Conservation (phyloP, 2,329 filamentous ascomycete species). For the Penicillium fuscoglaucum region DNA sequence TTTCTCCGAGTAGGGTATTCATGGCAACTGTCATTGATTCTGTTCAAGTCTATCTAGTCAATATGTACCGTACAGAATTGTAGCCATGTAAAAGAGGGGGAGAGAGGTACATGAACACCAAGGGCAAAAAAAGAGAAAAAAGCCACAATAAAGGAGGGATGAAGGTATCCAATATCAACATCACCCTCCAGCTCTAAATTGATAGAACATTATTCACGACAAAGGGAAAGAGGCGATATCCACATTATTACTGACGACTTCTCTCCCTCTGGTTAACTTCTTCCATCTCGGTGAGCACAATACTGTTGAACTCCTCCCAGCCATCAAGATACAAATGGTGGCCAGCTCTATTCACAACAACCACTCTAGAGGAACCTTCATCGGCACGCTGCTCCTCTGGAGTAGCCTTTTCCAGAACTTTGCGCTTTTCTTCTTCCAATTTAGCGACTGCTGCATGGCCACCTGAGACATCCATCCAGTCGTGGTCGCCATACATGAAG, state of each 20-base stretch:
- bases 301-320: conserved; percentile 67
- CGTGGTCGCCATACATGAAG: conserved; percentile 94
- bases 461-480: conserved; percentile 97
- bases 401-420: conserved; percentile 61
- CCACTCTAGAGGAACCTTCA: conserved; percentile 77
- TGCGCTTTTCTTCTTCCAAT: conserved; percentile 66
- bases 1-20: background rate
- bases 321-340: conserved; percentile 74
- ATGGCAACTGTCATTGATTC: background rate
- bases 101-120: conserved; percentile 3
- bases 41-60: conserved; percentile 14
- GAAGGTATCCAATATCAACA: conserved; percentile 3
- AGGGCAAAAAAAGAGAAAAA: conserved; percentile 1
- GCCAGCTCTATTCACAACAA: conserved; percentile 71
- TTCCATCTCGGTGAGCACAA: conserved; percentile 66
- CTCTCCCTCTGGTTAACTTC: conserved; percentile 50
- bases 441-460: conserved; percentile 78
- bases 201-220: conserved; percentile 12
- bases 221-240: conserved; percentile 1
- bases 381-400: conserved; percentile 68
- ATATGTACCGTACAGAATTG: conserved; percentile 10
- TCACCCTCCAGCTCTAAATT: conserved; percentile 12
- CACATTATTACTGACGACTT: conserved; percentile 8
- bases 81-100: background rate
- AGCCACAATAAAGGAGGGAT: background rate